Evolutionary conservation across 805 yeast species (phyloP).

Genomic region (Barnettozyma sucrosica): DNA sequence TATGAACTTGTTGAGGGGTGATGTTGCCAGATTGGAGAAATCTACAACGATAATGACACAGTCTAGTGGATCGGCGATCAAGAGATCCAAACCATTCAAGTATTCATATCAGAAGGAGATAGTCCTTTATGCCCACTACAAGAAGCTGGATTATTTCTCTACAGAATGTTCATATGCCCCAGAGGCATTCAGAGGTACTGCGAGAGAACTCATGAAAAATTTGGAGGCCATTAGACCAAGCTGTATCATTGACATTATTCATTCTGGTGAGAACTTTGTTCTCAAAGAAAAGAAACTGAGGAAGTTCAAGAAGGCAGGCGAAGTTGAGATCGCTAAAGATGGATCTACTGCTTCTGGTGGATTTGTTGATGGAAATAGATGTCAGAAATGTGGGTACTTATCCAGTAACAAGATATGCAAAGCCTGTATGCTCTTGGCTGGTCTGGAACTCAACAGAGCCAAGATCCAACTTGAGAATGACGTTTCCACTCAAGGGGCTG

Average conservation of each 20-base stretch:
- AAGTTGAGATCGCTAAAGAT: conserved; percentile 49
- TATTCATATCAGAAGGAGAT: conserved; percentile 96
- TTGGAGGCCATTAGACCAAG: conserved; percentile 87
- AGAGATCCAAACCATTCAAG: conserved; percentile 92
- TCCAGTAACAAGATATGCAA: conserved; percentile 87
- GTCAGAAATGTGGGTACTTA: conserved; percentile 87
- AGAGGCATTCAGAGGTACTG: conserved; percentile 97
- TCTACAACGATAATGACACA: conserved; percentile 83
- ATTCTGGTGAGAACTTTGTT: conserved; percentile 84
- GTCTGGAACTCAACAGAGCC: conserved; percentile 72
- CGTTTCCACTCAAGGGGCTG: conserved; percentile 54
- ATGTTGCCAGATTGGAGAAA: conserved; percentile 83
- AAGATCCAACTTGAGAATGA: conserved; percentile 52
- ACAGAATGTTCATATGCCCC: conserved; percentile 99
- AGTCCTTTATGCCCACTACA: conserved; percentile 94
- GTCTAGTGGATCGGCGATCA: conserved; percentile 80
- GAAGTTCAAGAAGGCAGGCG: conserved; percentile 29
- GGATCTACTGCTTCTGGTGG: conserved; percentile 51
- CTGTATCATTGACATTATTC: conserved; percentile 88
- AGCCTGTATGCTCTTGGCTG: conserved; percentile 85
- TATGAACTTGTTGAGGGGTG: conserved; percentile 95
- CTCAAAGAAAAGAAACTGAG: conserved; percentile 51
- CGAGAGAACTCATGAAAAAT: conserved; percentile 85
- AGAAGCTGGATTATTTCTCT: conserved; percentile 88
- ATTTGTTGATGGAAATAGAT: conserved; percentile 61